Evolutionary conservation across 2,329 filamentous ascomycete species (phyloP), one percentile per base, ranked within the genome.

Genomic region (Ophiostoma ulmi): DNA sequence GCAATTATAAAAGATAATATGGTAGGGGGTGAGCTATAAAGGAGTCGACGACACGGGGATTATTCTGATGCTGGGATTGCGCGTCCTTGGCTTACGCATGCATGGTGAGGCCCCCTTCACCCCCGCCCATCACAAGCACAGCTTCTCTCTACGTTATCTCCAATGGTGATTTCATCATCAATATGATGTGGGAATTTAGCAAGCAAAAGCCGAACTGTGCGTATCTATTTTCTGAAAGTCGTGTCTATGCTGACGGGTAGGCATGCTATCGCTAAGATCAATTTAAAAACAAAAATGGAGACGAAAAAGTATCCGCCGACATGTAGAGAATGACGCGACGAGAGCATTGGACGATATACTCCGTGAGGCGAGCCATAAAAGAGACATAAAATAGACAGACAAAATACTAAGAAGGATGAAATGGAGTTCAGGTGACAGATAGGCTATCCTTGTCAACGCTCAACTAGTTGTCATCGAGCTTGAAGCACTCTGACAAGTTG

Each of bases 211-310:
- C 26, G 13, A 63, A 35, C 22, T 35, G 22, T 63, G 20, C 6
- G 26, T 20, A 64, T 64, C 61, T 38, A 64, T 36, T 68, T 38
- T 48, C 7, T 52, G 36, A 31, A 26, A 35, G 11, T 67, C 65
- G 39, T 31, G 11, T 67, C 65, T 67, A 67, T 41, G 39, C 65
- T 67, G 20, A 44, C 22, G 4, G 65, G 17, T n/a, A 38, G 65
- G 22, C 65, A 48, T 48, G 38, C 65, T 66, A 39, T 67, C 65
- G 39, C 65, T 67, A 14, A 26, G 1, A 48, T 13, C 20, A 48
- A 48, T 48, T 8, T 17, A 55, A 22, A 58, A 14, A 26, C 26
- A 48, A 5, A 10, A 26, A 55, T 26, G 22, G 3, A 14, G 14
- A 58, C 26, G 4, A 26, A 31, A 26, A 52, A 41, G 20, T 48